These are phyloP conservation scores for Diaporthe humulicola DNA, from an alignment of 2,329 filamentous ascomycete species.

Conservation along the genomic window DNA sequence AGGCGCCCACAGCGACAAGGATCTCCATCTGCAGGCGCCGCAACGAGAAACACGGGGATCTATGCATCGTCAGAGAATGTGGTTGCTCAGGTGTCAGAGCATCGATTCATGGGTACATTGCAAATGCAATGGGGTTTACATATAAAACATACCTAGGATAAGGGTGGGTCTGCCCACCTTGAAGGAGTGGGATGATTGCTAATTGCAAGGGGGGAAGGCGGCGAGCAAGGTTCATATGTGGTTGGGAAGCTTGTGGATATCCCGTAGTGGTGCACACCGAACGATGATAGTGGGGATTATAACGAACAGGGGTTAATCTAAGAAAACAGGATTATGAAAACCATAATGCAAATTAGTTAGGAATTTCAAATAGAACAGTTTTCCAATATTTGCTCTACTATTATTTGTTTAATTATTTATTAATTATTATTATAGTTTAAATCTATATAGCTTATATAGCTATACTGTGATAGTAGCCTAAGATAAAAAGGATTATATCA, in stretches of 20 bases:
- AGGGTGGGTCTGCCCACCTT: neutral
- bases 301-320: neutral
- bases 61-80: neutral
- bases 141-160: neutral
- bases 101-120: neutral
- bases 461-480: too few species aligned
- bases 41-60: neutral
- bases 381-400: too few species aligned
- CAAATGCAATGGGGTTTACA: neutral
- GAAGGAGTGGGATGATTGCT: conserved; percentile 10
- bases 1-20: conserved; percentile 11
- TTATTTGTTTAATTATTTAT: too few species aligned
- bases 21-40: conserved; percentile 18
- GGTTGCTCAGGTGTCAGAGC: neutral
- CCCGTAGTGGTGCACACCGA: neutral
- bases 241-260: neutral
- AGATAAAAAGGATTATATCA: too few species aligned
- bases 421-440: too few species aligned
- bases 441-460: too few species aligned
- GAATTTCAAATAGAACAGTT: too few species aligned
- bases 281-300: neutral
- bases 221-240: neutral
- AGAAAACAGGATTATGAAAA: neutral
- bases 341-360: too few species aligned
- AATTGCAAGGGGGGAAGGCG: neutral